phyloP scores from a whole-genome alignment of 2,329 filamentous ascomycete genomes.

The Talaromyces sp. region DNA sequence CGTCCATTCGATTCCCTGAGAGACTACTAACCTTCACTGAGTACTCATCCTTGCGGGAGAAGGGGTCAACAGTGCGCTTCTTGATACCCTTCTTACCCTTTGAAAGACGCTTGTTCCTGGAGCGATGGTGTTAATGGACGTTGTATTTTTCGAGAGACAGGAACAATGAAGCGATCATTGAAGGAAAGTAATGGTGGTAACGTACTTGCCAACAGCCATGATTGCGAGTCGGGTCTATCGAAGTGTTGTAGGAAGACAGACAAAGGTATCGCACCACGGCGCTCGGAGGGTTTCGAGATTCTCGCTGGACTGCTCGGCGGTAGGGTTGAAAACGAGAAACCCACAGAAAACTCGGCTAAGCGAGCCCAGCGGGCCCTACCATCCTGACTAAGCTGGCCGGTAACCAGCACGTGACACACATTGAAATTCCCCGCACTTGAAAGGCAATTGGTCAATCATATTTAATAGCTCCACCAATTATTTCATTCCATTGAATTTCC shows the following conservation, averaged over 20 bases:
- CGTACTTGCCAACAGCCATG: constrained; percentile 83
- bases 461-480: not conserved
- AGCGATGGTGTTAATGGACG: constrained; percentile 18
- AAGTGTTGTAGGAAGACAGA: constrained; percentile 44
- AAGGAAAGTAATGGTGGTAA: constrained; percentile 22
- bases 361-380: constrained; percentile 40
- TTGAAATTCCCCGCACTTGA: not conserved
- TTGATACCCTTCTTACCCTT: constrained; percentile 99
- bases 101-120: constrained; percentile 99
- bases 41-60: constrained; percentile 99
- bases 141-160: not conserved
- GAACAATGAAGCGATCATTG: constrained; percentile 1
- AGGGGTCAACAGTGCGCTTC: constrained; percentile 98
- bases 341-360: constrained; percentile 52
- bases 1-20: too few relatives aligned
- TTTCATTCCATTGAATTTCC: too few relatives aligned
- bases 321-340: constrained; percentile 43
- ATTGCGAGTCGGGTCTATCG: constrained; percentile 61
- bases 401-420: constrained; percentile 23
- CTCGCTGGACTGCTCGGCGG: constrained; percentile 37
- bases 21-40: constrained; percentile 75
- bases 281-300: constrained; percentile 43
- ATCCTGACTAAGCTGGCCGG: constrained; percentile 32
- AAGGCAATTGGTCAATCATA: constrained; percentile 1
- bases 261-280: constrained; percentile 44